These are phyloP conservation scores for Maudiozyma turicensis DNA, from an alignment of 805 yeast genomes.

Conservation along the genomic window DNA sequence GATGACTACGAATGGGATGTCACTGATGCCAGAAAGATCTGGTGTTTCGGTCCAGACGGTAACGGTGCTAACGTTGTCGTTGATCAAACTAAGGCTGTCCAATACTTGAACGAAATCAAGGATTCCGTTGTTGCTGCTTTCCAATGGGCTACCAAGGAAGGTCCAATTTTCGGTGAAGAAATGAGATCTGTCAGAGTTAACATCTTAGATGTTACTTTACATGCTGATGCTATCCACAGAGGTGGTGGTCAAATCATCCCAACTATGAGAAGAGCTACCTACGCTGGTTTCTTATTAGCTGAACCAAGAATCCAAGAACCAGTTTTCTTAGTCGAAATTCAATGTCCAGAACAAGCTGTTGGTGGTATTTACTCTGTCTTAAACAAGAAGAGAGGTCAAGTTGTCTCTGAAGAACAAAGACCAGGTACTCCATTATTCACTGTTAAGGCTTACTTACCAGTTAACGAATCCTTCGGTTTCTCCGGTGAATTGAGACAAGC, in stretches of 20 bases:
- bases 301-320: slow-evolving; percentile 99
- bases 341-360: slow-evolving; percentile 98
- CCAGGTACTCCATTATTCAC: slow-evolving; percentile 99
- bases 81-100: slow-evolving; percentile 99
- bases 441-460: slow-evolving; percentile 99
- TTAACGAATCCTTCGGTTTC: slow-evolving; percentile 99
- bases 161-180: slow-evolving; percentile 96
- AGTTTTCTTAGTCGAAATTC: slow-evolving; percentile 97
- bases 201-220: slow-evolving; percentile 98
- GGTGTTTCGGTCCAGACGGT: slow-evolving; percentile 99
- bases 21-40: slow-evolving; percentile 99
- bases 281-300: slow-evolving; percentile 96
- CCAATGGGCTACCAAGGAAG: slow-evolving; percentile 99
- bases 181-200: slow-evolving; percentile 94
- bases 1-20: slow-evolving; percentile 99
- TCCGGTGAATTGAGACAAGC: slow-evolving; percentile 99
- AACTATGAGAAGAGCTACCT: slow-evolving; percentile 99
- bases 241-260: slow-evolving; percentile 99
- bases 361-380: slow-evolving; percentile 99
- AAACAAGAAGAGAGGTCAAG: slow-evolving; percentile 99
- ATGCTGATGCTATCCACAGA: slow-evolving; percentile 99
- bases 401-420: slow-evolving; percentile 97
- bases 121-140: slow-evolving; percentile 99
- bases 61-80: slow-evolving; percentile 97
- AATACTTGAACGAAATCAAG: slow-evolving; percentile 97